phyloP scores from a whole-genome alignment of 2,329 filamentous ascomycete species.

The Chrysoporthe austroafricana region DNA sequence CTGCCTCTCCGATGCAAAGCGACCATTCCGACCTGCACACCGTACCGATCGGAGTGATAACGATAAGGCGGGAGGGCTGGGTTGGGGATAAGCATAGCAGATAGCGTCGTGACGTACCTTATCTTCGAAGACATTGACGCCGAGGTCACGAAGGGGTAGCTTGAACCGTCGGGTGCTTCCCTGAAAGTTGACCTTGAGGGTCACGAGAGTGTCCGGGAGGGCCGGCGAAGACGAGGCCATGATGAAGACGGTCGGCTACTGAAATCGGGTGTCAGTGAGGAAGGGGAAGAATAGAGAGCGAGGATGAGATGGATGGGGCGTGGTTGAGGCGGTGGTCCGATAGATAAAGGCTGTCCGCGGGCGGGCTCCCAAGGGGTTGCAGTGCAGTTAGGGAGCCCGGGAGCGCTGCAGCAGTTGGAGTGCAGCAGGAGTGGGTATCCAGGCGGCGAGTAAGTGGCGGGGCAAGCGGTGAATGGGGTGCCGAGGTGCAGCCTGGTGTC shows the following conservation, averaged over 20 bases:
- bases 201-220: conserved; percentile 72
- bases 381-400: background rate
- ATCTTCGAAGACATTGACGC: conserved; percentile 71
- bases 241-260: conserved; percentile 25
- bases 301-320: background rate
- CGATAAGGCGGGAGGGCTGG: background rate
- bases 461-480: conserved; percentile 16
- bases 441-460: conserved; percentile 12
- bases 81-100: background rate
- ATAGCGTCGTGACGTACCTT: conserved; percentile 68
- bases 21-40: background rate
- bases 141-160: conserved; percentile 84
- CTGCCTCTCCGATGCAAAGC: background rate
- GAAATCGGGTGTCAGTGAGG: conserved; percentile 1
- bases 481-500: conserved; percentile 2
- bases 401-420: background rate
- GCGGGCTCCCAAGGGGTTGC: background rate
- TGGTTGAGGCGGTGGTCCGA: conserved; percentile 5
- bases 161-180: conserved; percentile 82
- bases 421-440: conserved; percentile 9
- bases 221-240: conserved; percentile 43
- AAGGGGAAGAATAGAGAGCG: background rate
- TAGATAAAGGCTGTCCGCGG: conserved; percentile 7
- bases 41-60: background rate
- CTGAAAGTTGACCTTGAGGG: conserved; percentile 81